phyloP scores from a whole-genome alignment of 208 protist genomes.

The Wallacemonas sp. region DNA sequence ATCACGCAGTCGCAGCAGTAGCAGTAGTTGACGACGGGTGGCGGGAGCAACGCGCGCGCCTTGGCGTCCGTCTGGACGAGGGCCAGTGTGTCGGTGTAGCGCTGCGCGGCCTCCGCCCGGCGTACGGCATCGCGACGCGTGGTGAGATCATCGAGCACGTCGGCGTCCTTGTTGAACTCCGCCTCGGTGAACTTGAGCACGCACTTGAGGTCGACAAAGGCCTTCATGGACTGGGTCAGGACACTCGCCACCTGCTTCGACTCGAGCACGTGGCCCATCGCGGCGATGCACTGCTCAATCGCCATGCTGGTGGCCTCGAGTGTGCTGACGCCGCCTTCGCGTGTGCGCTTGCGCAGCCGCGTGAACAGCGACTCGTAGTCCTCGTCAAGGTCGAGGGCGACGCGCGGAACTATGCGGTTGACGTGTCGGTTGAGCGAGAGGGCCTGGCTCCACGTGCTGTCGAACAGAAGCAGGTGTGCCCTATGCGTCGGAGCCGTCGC shows the following conservation, averaged over 20 bases:
- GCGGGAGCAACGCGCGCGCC: constrained; percentile 36
- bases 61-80: constrained; percentile 30
- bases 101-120: constrained; percentile 31
- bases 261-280: constrained; percentile 28
- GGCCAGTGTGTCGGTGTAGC: constrained; percentile 23
- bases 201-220: constrained; percentile 76
- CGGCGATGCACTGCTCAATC: constrained; percentile 58
- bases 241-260: constrained; percentile 9
- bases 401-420: constrained; percentile 52
- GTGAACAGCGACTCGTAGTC: constrained; percentile 71
- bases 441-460: constrained; percentile 86
- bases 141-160: constrained; percentile 34
- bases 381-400: constrained; percentile 48
- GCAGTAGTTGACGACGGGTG: constrained; percentile 86
- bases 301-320: constrained; percentile 84
- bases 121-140: constrained; percentile 43
- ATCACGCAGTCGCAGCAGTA: constrained; percentile 71
- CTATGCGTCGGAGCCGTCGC: too few species aligned
- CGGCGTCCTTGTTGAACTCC: constrained; percentile 38
- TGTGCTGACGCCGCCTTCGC: constrained; percentile 71
- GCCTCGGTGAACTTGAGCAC: constrained; percentile 64
- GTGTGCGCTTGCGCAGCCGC: constrained; percentile 69
- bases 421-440: constrained; percentile 75
- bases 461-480: constrained; percentile 69
- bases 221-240: constrained; percentile 64